Base-by-base conservation (phyloP, 2,329 filamentous ascomycete species). In the Botryosphaeria dothidea region DNA sequence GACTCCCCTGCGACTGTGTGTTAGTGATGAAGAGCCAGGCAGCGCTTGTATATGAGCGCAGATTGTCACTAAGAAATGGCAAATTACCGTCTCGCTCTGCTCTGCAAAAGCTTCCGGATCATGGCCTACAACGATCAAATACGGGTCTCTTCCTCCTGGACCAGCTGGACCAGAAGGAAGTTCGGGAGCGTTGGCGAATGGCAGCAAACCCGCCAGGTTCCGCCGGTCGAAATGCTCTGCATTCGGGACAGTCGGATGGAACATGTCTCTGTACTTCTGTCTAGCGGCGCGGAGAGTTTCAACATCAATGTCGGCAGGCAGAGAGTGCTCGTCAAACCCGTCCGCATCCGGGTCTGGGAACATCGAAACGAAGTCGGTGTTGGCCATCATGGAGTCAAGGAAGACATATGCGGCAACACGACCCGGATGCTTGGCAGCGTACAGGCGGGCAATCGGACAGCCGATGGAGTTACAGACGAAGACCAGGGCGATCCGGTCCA, bases 341-440 rank as follows among this genome's bases (percentile, higher is more conserved):
- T 77, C 66, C 0, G 74, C 75, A 64, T 86, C 84, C 0, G 85
- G 84, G 67, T 88, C 81, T 0, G 86, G 85, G 70, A 85, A 85
- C 4, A 87, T 67, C 5, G 81, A 83, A 1, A 85, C 80, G 31
- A 85, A 83, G 68, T 88, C 83, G 0, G 81, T 81, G 69, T 87
- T 85, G 17, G 85, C 83, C 71, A 88, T 82, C 67, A 86, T 83
- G 38, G 82, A 85, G 70, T 88, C 86, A 1, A 88, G 81, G 8
- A 87, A 79, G 1, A 88, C 64, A 36, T 83, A 72, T 0, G 77
- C 84, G 0, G 78, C 75, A 0, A 85, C 80, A 0, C 75, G 77
- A 2, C 79, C 77, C 0, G 83, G 80, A 60, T 85, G 80, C 1
- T 73, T 71, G 58, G 81, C 75, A 1, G 83, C 80, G 69, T 84